Conservation (phyloP, 495 filamentous ascomycete genomes). For the Evernia prunastri region DNA sequence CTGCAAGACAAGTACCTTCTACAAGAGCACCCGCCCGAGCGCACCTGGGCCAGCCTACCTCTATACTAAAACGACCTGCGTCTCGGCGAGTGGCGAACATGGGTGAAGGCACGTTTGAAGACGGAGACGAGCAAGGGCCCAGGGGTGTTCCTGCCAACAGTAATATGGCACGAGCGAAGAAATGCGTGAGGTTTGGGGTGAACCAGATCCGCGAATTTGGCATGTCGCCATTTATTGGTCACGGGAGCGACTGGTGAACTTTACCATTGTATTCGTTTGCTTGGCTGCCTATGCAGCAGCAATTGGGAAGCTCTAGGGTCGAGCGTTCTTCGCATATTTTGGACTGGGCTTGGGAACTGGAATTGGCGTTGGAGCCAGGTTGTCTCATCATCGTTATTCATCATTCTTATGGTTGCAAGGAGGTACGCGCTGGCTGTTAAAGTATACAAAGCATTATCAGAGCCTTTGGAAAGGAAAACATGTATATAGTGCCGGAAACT, state of each 20-base stretch:
- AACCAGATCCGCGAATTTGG: slow-evolving; percentile 18
- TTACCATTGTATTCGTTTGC: neutral
- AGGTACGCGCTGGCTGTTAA: neutral
- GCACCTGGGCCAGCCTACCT: neutral
- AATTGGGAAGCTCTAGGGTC: neutral
- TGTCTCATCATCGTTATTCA: neutral
- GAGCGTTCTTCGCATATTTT: no score
- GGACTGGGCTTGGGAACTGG: neutral
- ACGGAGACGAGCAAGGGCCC: neutral
- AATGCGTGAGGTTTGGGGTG: slow-evolving; percentile 15
- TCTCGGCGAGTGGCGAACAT: neutral
- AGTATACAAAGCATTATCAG: neutral
- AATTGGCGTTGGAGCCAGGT: neutral
- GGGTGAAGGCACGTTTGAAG: neutral
- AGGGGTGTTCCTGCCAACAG: neutral
- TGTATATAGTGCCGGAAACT: neutral
- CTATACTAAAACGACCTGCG: slow-evolving; percentile 11
- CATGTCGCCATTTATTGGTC: slow-evolving; percentile 5
- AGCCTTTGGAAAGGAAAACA: neutral
- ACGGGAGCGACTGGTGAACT: neutral
- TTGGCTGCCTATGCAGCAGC: neutral
- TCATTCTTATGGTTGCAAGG: neutral
- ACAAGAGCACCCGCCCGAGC: neutral
- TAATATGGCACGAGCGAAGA: neutral
- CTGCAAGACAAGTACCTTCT: neutral